Evolutionary conservation across 805 yeast genomes (phyloP).

Genomic region (Yamadazyma nakazawae): DNA sequence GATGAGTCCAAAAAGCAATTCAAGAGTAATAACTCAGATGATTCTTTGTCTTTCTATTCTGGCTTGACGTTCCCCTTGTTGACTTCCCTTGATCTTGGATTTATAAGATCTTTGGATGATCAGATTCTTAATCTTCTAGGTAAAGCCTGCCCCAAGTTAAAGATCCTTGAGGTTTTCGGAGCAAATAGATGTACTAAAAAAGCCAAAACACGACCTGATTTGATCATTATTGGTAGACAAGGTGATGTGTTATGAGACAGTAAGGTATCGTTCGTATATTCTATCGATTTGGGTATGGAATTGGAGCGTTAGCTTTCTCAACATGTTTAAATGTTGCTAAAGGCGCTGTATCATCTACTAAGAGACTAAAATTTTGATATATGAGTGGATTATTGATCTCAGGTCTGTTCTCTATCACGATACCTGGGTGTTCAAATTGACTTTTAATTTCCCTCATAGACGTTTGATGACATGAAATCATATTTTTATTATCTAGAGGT

Average conservation of each 20-base stretch:
- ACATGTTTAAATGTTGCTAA: conserved; percentile 62
- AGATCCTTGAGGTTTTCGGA: conserved; percentile 77
- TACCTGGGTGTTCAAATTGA: conserved; percentile 25
- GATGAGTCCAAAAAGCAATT: conserved; percentile 9
- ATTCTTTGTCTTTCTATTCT: conserved; percentile 14
- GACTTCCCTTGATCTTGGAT: conserved; percentile 71
- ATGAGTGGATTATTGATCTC: conserved; percentile 30
- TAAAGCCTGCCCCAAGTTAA: conserved; percentile 56
- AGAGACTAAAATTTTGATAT: conserved; percentile 20
- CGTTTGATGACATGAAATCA: conserved; percentile 16
- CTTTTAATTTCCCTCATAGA: conserved; percentile 1
- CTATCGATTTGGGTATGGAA: conserved; percentile 3
- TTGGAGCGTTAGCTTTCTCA: conserved; percentile 49
- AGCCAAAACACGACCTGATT: conserved; percentile 49
- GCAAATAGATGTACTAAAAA: conserved; percentile 61
- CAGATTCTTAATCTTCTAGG: conserved; percentile 56
- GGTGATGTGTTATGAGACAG: conserved; percentile 44
- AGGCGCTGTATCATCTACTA: conserved; percentile 20
- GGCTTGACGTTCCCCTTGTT: conserved; percentile 50
- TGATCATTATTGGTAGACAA: conserved; percentile 57
- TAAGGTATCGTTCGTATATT: not conserved
- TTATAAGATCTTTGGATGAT: conserved; percentile 75
- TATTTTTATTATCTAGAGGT: conserved; percentile 23
- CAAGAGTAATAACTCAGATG: conserved; percentile 8
- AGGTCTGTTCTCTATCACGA: conserved; percentile 30